Conservation (phyloP, 768 basidiomycete genomes). For the Postia placenta region DNA sequence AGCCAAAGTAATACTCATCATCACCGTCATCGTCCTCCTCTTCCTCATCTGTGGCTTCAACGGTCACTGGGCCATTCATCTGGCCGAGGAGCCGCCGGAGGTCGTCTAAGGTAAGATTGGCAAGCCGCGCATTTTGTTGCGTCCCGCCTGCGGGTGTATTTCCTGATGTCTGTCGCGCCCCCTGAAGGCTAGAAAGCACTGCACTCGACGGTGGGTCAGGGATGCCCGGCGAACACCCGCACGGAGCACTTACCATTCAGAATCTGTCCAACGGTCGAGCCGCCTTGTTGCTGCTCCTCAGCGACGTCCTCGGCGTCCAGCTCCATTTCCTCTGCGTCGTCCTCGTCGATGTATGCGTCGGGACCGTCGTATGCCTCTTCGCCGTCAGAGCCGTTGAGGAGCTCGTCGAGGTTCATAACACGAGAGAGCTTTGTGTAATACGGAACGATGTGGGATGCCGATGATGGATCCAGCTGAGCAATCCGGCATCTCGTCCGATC, state of each 20-base stretch:
- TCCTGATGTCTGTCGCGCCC: background rate
- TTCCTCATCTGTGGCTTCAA: conserved; percentile 32
- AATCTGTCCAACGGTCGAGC: conserved; percentile 19
- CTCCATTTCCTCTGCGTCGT: conserved; percentile 30
- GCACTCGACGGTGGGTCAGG: background rate
- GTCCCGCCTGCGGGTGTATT: background rate
- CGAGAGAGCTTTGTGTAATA: no score
- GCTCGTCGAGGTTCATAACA: no score
- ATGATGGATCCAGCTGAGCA: background rate
- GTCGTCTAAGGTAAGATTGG: conserved; percentile 6
- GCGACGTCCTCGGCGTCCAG: conserved; percentile 18
- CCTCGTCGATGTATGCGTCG: conserved; percentile 24
- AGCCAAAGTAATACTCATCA: conserved; percentile 27
- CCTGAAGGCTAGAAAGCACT: background rate
- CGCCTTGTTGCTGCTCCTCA: conserved; percentile 14
- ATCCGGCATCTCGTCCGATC: background rate
- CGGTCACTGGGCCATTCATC: background rate
- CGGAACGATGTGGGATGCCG: background rate
- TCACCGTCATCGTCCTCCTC: conserved; percentile 36
- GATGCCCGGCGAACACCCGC: background rate
- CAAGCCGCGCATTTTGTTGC: background rate
- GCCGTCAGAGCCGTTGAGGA: background rate
- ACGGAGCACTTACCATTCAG: background rate
- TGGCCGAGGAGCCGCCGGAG: conserved; percentile 8
- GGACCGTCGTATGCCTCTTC: conserved; percentile 24